Evolutionary conservation across 805 yeast genomes (phyloP), one percentile per base, ranked within the genome.

Genomic region (Priceomyces haplophilus): DNA sequence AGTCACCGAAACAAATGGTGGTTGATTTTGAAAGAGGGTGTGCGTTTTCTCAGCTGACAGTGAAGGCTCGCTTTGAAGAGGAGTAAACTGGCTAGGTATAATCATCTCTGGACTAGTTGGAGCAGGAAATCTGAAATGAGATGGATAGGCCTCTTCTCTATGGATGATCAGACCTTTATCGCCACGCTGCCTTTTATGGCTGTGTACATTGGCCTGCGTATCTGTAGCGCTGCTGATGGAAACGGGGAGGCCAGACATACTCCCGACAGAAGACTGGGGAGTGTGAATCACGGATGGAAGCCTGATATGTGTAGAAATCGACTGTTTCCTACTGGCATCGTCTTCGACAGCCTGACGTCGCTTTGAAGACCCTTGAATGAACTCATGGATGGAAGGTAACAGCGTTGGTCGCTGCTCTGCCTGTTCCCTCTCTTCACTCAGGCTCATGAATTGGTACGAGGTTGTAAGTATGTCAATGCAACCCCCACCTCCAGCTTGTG

Each of bases 261-360:
- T 30, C 11, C 33, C 43, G 8, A 27, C 12, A 16, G 43, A 41
- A 21, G 38, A 34, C 4, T 36, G 38, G 5, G 43, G 43, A 7
- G 34, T 41, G 21, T 41, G 43, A 7, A 18, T 20, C n/a, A 30
- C 38, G 10, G 43, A 41, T 10, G 39, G 43, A 13, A 34, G 24
- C 3, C 31, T 5, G 10, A 41, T 13, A 15, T 17, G 13, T 10
- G 39, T 29, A 19, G 32, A 36, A 12, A 23, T 36, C 3, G 43
- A 41, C 12, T n/a, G 43, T 4, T 7, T 19, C 15, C 30, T 21
- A 7, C 17, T 11, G 12, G 13, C 8, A 5, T 19, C 39, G 7
- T 12, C 30, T 18, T 33, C 35, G 8, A 7, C 17, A 3, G 23
- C 7, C 17, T 20, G 8, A 10, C 6, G n/a, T 10, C 17, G 7